Evolutionary conservation across 495 filamentous ascomycete genomes (phyloP).

Genomic region (Sporormia fimetaria): DNA sequence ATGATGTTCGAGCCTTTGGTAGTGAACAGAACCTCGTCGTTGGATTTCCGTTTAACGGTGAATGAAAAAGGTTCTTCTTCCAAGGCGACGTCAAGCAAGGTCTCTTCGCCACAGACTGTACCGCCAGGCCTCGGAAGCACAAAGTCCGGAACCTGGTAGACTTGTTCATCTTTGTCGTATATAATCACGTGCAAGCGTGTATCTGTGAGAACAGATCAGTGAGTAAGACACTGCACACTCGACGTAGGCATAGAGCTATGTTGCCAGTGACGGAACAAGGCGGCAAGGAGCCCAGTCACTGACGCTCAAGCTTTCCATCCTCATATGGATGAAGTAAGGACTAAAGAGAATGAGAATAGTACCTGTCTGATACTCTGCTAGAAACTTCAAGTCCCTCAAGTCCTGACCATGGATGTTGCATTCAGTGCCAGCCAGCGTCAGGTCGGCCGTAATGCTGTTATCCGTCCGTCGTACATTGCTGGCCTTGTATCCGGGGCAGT

Average conservation of each 20-base stretch:
- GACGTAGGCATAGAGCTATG: too few relatives aligned
- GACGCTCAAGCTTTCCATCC: background rate
- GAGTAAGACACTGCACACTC: too few relatives aligned
- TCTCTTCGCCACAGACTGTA: background rate
- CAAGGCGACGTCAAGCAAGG: slow-evolving; percentile 8
- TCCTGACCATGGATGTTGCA: slow-evolving; percentile 25
- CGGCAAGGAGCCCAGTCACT: too few relatives aligned
- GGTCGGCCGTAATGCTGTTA: slow-evolving; percentile 15
- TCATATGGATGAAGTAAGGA: background rate
- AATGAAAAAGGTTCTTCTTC: slow-evolving; percentile 17
- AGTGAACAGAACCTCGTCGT: slow-evolving; percentile 67
- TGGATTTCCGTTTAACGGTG: slow-evolving; percentile 50
- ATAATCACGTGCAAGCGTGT: slow-evolving; percentile 74
- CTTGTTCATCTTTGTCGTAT: slow-evolving; percentile 42
- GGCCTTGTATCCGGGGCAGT: slow-evolving; percentile 16
- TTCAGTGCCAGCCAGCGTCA: slow-evolving; percentile 18
- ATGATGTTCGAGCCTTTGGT: slow-evolving; percentile 56
- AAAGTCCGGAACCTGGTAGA: slow-evolving; percentile 19
- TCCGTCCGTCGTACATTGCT: slow-evolving; percentile 14
- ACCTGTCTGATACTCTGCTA: slow-evolving; percentile 23
- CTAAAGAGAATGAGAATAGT: background rate
- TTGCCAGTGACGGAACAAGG: too few relatives aligned
- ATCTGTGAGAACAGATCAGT: too few relatives aligned
- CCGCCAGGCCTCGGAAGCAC: slow-evolving; percentile 14
- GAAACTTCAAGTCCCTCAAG: slow-evolving; percentile 18